Conservation (phyloP, 495 filamentous ascomycete species). For the Aspergillus coremiiformis region DNA sequence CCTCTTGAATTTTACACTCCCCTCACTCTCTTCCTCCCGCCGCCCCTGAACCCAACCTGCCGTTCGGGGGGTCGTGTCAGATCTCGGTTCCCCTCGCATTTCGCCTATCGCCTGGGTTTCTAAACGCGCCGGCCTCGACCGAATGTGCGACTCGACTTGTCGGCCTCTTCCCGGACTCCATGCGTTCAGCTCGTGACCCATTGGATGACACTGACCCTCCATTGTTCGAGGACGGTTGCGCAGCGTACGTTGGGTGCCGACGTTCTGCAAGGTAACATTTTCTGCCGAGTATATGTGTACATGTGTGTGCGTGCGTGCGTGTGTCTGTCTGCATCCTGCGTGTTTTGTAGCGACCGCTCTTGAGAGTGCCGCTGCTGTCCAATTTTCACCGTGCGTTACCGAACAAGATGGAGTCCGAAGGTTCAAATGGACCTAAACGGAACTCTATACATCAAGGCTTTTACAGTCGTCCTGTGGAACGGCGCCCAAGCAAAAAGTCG, state of each 20-base stretch:
- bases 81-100: slow-evolving; percentile 9
- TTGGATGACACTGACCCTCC: slow-evolving; percentile 30
- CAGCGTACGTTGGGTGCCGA: slow-evolving; percentile 23
- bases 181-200: slow-evolving; percentile 38
- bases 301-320: slow-evolving; percentile 11
- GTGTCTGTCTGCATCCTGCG: slow-evolving; percentile 11
- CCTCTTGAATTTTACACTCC: slow-evolving; percentile 6
- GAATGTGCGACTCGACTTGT: slow-evolving; percentile 29
- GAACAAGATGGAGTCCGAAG: slow-evolving; percentile 40
- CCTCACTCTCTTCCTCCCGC: slow-evolving; percentile 10
- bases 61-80: slow-evolving; percentile 14
- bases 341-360: slow-evolving; percentile 16
- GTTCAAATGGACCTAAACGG: slow-evolving; percentile 37
- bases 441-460: slow-evolving; percentile 38
- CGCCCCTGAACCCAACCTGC: slow-evolving; percentile 9
- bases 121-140: slow-evolving; percentile 24
- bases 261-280: slow-evolving; percentile 24
- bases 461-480: slow-evolving; percentile 41
- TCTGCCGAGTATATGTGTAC: slow-evolving; percentile 10
- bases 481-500: slow-evolving; percentile 46
- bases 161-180: slow-evolving; percentile 32
- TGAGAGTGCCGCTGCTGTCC: slow-evolving; percentile 15
- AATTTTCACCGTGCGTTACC: slow-evolving; percentile 9
- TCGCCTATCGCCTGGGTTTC: slow-evolving; percentile 22
- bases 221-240: slow-evolving; percentile 31